Percentiles rank a stretch among this genome's conserved stretches.
These are phyloP conservation scores for Emericellopsis atlantica DNA, from an alignment of 2,329 filamentous ascomycete genomes.

Conservation along the genomic window DNA sequence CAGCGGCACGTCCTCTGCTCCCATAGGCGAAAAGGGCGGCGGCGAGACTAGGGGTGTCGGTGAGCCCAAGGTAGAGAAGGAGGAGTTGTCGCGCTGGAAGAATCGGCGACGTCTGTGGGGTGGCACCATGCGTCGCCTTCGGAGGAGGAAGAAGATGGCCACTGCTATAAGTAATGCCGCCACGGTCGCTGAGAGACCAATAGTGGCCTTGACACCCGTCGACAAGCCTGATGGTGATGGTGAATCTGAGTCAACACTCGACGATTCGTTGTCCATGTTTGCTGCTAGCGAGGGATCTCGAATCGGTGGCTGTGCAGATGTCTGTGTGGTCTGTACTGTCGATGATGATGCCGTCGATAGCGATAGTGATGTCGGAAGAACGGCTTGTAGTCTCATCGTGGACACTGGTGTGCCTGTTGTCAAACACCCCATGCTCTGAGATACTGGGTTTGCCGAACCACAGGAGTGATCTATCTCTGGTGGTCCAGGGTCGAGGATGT, in stretches of 20 bases:
- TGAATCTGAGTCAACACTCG: background rate
- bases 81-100: background rate
- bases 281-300: conserved; percentile 8
- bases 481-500: conserved; percentile 12
- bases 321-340: conserved; percentile 5
- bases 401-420: no score
- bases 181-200: conserved; percentile 28
- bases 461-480: conserved; percentile 5
- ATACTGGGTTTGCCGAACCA: no score
- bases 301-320: conserved; percentile 6
- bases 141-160: conserved; percentile 19
- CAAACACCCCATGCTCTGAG: no score
- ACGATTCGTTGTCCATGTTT: conserved; percentile 4
- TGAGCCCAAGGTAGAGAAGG: conserved; percentile 13
- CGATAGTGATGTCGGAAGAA: no score
- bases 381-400: no score
- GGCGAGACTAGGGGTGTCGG: conserved; percentile 28
- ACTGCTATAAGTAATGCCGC: conserved; percentile 21
- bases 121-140: conserved; percentile 15
- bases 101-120: conserved; percentile 1
- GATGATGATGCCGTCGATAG: background rate
- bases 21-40: conserved; percentile 7
- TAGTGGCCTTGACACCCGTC: conserved; percentile 27
- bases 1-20: conserved; percentile 12
- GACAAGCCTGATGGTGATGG: conserved; percentile 1